Evolutionary conservation across 148 eudicot genomes (phyloP), one percentile per base, ranked within the genome.

Genomic region (Pouteria glomerata): DNA sequence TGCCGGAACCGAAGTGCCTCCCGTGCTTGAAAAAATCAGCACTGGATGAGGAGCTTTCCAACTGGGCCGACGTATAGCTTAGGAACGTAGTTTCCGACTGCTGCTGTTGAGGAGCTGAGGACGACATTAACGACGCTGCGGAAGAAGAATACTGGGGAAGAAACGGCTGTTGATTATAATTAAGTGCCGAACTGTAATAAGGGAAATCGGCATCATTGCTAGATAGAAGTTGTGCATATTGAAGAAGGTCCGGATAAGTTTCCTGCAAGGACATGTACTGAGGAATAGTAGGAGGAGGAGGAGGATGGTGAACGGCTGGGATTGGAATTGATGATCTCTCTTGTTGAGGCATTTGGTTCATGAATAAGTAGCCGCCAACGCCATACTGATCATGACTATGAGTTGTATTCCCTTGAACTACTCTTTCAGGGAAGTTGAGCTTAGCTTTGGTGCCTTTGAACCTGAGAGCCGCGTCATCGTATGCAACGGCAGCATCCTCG

Each of bases 371-470:
- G n/a, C 55, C 0, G 55, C 10, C 55, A 23, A 51, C 3, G 18
- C 55, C 19, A 21, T 23, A 16, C 14, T 14, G 15, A 14, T 34
- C 19, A 10, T 34, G 21, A 21, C 56, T 31, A 26, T 33, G 5
- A n/a, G 56, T 31, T 13, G 77, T 37, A 8, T 67, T 63, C 55
- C 75, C 81, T 73, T 77, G 83, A 18, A 55, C 18, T 18, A 82
- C 77, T 21, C 85, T 63, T 53, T 85, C 78, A 2, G 88, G 88
- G 62, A 85, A 85, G 69, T 85, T 85, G 80, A 85, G 88, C 60
- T 85, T 85, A 55, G 88, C 88, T 47, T 85, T 85, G 52, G 77
- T n/a, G 71, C 88, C 88, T 68, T 85, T 85, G 84, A 82, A 85
- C 67, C 70, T 80, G 23, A 85, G 77, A 7, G 88, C 88, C 52